Percentiles rank a stretch among this genome's conserved stretches.
Conservation (phyloP, 352 stramenopile species). For the Globisporangium paroecandrum region DNA sequence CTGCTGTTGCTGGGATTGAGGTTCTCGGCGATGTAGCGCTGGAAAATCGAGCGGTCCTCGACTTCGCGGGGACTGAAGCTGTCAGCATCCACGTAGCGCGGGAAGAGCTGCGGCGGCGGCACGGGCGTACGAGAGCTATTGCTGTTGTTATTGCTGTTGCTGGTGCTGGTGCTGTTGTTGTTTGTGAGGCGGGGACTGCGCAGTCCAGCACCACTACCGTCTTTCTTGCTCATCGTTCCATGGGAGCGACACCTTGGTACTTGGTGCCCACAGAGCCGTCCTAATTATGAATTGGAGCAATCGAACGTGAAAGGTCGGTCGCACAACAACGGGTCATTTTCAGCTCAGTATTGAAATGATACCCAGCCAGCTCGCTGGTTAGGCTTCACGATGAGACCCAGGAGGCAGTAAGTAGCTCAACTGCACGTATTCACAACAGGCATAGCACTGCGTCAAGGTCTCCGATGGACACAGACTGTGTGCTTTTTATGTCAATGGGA, state of each 20-base stretch:
- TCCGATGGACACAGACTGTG: neutral
- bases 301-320: neutral
- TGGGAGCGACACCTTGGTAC: neutral
- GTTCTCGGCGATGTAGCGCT: conserved; percentile 14
- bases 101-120: conserved; percentile 10
- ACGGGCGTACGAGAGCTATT: neutral
- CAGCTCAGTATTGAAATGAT: neutral
- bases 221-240: conserved; percentile 11
- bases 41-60: conserved; percentile 15
- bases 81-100: conserved; percentile 15
- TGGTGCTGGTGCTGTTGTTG: neutral
- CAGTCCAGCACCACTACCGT: conserved; percentile 6
- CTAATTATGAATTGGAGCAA: neutral
- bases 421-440: neutral
- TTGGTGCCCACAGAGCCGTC: neutral
- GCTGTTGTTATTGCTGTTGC: neutral
- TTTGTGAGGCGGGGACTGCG: conserved; percentile 13
- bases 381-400: neutral
- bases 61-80: neutral
- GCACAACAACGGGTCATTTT: neutral
- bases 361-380: neutral
- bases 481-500: too few species aligned
- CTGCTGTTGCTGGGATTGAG: neutral
- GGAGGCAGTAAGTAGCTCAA: too few species aligned
- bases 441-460: neutral